Evolutionary conservation across 495 filamentous ascomycete species (phyloP).

Genomic region (Hyaloscypha hepaticicola): DNA sequence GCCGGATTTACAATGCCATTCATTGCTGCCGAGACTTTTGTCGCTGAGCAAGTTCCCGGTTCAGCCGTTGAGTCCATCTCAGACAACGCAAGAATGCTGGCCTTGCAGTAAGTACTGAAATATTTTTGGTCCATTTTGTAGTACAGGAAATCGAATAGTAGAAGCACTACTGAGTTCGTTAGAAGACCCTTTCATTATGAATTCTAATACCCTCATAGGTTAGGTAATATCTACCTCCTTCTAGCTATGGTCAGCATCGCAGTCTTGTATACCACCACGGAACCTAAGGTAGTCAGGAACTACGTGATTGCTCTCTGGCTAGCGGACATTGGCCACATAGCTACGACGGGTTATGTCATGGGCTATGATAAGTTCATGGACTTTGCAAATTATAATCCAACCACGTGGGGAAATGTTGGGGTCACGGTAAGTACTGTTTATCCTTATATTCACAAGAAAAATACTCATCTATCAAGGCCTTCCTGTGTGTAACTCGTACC

Average conservation of each 20-base stretch:
- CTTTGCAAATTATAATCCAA: conserved; percentile 60
- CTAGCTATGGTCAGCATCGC: conserved; percentile 60
- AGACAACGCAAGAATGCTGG: conserved; percentile 39
- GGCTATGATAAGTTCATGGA: conserved; percentile 53
- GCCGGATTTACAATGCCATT: conserved; percentile 57
- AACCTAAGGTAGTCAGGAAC: conserved; percentile 63
- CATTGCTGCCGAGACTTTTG: conserved; percentile 56
- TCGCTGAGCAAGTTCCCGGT: conserved; percentile 54
- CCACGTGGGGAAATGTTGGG: conserved; percentile 74
- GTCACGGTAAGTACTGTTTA: conserved; percentile 44
- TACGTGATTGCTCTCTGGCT: conserved; percentile 65
- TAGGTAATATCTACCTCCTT: conserved; percentile 67
- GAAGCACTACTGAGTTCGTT: too few relatives aligned
- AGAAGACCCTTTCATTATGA: not conserved
- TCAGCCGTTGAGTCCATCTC: conserved; percentile 28
- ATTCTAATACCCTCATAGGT: conserved; percentile 44
- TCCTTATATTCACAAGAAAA: too few relatives aligned
- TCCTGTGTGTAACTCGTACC: conserved; percentile 56
- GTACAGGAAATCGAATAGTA: too few relatives aligned
- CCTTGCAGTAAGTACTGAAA: conserved; percentile 31
- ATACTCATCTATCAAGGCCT: conserved; percentile 28
- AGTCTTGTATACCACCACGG: conserved; percentile 60
- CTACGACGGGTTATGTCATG: conserved; percentile 57
- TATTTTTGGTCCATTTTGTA: not conserved
- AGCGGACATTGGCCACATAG: conserved; percentile 70